These are phyloP conservation scores for Mucor irregularis DNA, from an alignment of 371 early-diverging fungal genomes.

Conservation along the genomic window DNA sequence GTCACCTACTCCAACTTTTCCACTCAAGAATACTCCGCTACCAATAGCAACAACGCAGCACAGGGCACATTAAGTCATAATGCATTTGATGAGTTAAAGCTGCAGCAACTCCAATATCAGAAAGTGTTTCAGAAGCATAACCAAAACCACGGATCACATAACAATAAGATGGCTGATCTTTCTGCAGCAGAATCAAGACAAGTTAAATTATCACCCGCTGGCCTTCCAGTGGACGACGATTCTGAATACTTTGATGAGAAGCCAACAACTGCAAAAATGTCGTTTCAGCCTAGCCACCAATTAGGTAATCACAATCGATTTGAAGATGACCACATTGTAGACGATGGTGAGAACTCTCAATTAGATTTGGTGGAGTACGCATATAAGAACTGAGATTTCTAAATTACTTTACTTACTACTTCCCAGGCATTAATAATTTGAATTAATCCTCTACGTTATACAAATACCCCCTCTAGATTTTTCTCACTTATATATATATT, in stretches of 20 bases:
- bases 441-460: too few species aligned
- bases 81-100: conserved; percentile 25
- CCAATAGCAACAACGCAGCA: neutral
- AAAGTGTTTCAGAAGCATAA: conserved; percentile 27
- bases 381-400: too few species aligned
- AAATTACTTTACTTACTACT: neutral
- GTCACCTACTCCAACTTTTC: conserved; percentile 26
- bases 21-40: conserved; percentile 22
- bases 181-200: conserved; percentile 5
- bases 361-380: conserved; percentile 21
- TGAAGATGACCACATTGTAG: conserved; percentile 18
- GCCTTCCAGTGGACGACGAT: conserved; percentile 12
- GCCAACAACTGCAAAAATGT: neutral
- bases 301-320: too few species aligned
- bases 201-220: conserved; percentile 6
- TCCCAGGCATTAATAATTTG: neutral
- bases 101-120: conserved; percentile 29
- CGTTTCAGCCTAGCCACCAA: conserved; percentile 10
- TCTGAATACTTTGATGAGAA: neutral
- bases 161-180: neutral
- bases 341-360: conserved; percentile 27
- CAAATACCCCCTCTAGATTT: too few species aligned
- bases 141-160: conserved; percentile 11
- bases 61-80: conserved; percentile 18
- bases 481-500: too few species aligned